These are phyloP conservation scores for Naganishia vishniacii DNA, from an alignment of 768 basidiomycete species.

Conservation along the genomic window DNA sequence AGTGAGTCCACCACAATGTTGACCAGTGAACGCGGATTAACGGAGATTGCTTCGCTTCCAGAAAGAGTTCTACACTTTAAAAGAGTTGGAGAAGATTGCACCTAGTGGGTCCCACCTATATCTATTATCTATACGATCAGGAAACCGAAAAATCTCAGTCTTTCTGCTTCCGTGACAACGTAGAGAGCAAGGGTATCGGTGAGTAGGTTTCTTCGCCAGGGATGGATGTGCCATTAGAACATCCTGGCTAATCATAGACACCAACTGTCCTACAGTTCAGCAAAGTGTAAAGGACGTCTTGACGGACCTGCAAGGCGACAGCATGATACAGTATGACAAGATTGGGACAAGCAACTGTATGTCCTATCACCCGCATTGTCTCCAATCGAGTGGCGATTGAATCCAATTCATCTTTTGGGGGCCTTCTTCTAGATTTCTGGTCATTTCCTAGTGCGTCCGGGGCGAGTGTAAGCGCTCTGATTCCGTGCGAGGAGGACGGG, in stretches of 20 bases:
- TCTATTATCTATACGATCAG: neutral
- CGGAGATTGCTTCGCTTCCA: conserved; percentile 40
- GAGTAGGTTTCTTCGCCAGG: conserved; percentile 30
- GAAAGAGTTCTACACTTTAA: conserved; percentile 84
- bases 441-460: conserved; percentile 87
- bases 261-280: conserved; percentile 61
- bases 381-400: no score
- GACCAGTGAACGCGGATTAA: neutral
- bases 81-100: conserved; percentile 75
- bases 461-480: conserved; percentile 55
- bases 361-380: no score
- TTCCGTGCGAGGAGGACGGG: neutral
- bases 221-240: neutral
- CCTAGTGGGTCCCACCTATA: conserved; percentile 36
- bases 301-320: conserved; percentile 79
- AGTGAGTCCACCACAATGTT: conserved; percentile 49
- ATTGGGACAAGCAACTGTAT: conserved; percentile 90
- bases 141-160: neutral
- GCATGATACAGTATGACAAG: conserved; percentile 79
- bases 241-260: no score
- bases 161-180: conserved; percentile 52
- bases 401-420: neutral
- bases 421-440: conserved; percentile 94
- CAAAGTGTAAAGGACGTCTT: conserved; percentile 89
- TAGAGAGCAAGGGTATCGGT: conserved; percentile 89